Evolutionary conservation across 1,139 yeast species (phyloP).

Genomic region (Insectozyma bohioensis): DNA sequence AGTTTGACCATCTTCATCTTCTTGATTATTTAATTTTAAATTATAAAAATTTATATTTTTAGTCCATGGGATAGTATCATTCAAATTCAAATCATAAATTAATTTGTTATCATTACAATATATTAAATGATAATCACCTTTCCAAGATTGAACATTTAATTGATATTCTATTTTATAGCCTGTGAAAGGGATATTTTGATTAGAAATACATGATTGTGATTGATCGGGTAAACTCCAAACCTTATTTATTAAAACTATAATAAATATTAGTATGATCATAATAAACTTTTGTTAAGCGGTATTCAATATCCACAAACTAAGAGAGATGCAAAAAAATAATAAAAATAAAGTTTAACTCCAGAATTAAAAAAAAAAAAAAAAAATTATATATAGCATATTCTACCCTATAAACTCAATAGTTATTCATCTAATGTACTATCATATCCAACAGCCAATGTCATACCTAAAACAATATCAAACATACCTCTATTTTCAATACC

Average conservation of each 20-base stretch:
- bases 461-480: slow-evolving; percentile 56
- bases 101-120: slow-evolving; percentile 34
- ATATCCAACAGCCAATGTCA: slow-evolving; percentile 55
- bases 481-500: slow-evolving; percentile 34
- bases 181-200: slow-evolving; percentile 24
- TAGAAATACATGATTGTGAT: slow-evolving; percentile 15
- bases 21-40: background rate
- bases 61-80: slow-evolving; percentile 27
- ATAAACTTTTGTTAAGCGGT: too few species aligned
- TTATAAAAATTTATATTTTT: slow-evolving; percentile 15
- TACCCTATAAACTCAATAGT: background rate
- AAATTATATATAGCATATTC: background rate
- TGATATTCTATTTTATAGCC: slow-evolving; percentile 36
- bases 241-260: too few species aligned
- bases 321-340: background rate
- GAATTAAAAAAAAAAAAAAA: background rate
- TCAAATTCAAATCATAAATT: slow-evolving; percentile 24
- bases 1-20: slow-evolving; percentile 5
- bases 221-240: slow-evolving; percentile 12
- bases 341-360: background rate
- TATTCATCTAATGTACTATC: slow-evolving; percentile 24
- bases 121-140: slow-evolving; percentile 22
- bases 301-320: too few species aligned
- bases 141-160: slow-evolving; percentile 16
- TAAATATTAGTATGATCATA: too few species aligned